Evolutionary conservation across 495 filamentous ascomycete species (phyloP).

Genomic region (Podospora pseudocomata): DNA sequence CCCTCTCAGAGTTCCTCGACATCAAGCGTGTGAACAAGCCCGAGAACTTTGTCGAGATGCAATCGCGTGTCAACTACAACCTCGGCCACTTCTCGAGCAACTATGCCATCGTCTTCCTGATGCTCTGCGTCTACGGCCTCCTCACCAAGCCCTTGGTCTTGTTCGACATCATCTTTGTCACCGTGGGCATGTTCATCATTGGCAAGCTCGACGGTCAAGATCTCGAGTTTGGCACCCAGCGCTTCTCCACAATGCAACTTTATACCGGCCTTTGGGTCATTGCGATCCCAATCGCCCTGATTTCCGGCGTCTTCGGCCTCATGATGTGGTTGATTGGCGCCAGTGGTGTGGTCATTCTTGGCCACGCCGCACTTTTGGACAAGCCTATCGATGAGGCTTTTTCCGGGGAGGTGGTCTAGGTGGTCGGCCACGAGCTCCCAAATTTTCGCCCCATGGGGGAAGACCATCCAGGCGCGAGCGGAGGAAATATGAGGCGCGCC

Average conservation of each 20-base stretch:
- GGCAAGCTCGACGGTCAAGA: slow-evolving; percentile 82
- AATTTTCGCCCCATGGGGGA: slow-evolving; percentile 93
- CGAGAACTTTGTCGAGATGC: slow-evolving; percentile 80
- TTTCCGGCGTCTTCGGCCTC: slow-evolving; percentile 74
- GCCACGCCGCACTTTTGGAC: slow-evolving; percentile 94
- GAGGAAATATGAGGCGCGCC: slow-evolving; percentile 57
- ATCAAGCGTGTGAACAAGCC: slow-evolving; percentile 94
- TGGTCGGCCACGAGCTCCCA: slow-evolving; percentile 99
- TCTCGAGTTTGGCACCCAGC: slow-evolving; percentile 75
- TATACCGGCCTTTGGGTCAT: slow-evolving; percentile 84
- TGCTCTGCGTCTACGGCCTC: slow-evolving; percentile 93
- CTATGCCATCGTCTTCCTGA: slow-evolving; percentile 87
- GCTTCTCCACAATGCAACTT: slow-evolving; percentile 86
- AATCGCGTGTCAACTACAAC: slow-evolving; percentile 97
- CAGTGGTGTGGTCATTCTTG: slow-evolving; percentile 82
- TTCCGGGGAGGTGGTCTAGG: slow-evolving; percentile 99
- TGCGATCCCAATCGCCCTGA: slow-evolving; percentile 76
- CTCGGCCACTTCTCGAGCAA: slow-evolving; percentile 96
- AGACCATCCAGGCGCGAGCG: slow-evolving; percentile 89
- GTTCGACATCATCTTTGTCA: slow-evolving; percentile 86
- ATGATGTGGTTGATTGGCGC: slow-evolving; percentile 94
- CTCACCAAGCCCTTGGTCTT: slow-evolving; percentile 78
- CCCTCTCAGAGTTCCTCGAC: slow-evolving; percentile 91
- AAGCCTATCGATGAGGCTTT: slow-evolving; percentile 99
- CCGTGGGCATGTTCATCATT: slow-evolving; percentile 83